Evolutionary conservation across 345 rosid genomes (phyloP).

Genomic region (Eucalyptus sideroxylon): DNA sequence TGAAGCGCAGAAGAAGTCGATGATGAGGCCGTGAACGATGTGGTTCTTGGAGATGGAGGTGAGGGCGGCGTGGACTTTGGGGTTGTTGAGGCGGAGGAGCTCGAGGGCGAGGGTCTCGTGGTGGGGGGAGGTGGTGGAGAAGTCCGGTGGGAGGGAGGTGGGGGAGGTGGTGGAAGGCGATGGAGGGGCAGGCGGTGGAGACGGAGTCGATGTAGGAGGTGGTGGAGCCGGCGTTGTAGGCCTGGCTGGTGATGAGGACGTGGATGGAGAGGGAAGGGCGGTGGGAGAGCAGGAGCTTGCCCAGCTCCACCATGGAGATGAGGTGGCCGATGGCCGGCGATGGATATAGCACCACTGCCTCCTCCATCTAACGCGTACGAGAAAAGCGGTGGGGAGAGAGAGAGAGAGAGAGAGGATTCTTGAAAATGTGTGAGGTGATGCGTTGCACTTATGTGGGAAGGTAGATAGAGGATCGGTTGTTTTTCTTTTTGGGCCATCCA

Average conservation of each 20-base stretch:
- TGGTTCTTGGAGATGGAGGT: constrained; percentile 10
- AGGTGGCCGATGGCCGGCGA: constrained; percentile 61
- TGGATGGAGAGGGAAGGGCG: constrained; percentile 41
- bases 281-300: constrained; percentile 31
- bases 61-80: constrained; percentile 22
- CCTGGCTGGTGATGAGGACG: constrained; percentile 23
- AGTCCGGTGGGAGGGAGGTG: constrained; percentile 7
- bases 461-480: no score
- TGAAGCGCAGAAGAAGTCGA: constrained; percentile 34
- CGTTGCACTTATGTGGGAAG: no score
- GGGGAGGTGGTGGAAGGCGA: constrained; percentile 35
- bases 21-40: constrained; percentile 15
- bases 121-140: constrained; percentile 5
- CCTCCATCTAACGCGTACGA: not conserved
- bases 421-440: no score
- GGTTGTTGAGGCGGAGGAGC: constrained; percentile 23
- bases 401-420: not conserved
- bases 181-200: constrained; percentile 23
- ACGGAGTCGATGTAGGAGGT: constrained; percentile 19
- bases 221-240: constrained; percentile 30
- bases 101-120: constrained; percentile 21
- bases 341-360: constrained; percentile 54
- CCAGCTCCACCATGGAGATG: constrained; percentile 64
- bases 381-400: not conserved
- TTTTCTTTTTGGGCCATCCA: no score